Base-by-base conservation (phyloP, 495 filamentous ascomycete species). In the Podospora tetraspora region DNA sequence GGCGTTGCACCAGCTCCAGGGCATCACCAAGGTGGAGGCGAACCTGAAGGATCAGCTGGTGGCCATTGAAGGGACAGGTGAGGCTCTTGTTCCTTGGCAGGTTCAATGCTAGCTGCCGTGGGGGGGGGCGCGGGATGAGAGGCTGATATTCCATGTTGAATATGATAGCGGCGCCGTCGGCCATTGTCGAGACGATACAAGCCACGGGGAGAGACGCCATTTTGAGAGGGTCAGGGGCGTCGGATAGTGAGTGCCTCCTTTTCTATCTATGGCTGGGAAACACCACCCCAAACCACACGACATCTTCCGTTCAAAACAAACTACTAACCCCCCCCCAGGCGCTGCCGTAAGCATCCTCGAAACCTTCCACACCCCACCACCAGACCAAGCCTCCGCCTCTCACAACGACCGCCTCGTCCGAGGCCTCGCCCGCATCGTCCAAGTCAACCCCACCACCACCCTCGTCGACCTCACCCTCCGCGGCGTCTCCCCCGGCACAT, bases 281-380 rank as follows among this genome's bases (percentile, higher is more conserved):
- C 13, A 43, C 13, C 4, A 19, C 34, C 34, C 3, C 13, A 19
- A 52, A 7, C 43, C 9, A 52, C 37, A 52, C 6, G 0, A 52
- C 37, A 52, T n/a, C 16, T 0, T 7, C 37, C 4, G 0, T 6
- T 5, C 1, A 12, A 52, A 52, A 19, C 16, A 37, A 37, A 16
- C 22, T 60, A 25, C 13, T 63, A 63, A 22, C 29, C 29, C 52
- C n/a, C 30, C 65, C 43, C 60, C 75, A 95, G 92, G 87, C 76
- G 93, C 94, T 24, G 95, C 95, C 37, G 95, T 99, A 37, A 96
- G 92, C 78, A 98, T 99, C 76, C 89, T 98, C 69, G 94, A 99
- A 81, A 96, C 92, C 29, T 94, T 96, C 79, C 84, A 88, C 62
- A 66, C 78, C 59, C 24, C 72, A 73, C 58, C 70, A 30, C 64